Base-by-base conservation (phyloP, 2,329 filamentous ascomycete genomes). In the Tolypocladium inflatum region DNA sequence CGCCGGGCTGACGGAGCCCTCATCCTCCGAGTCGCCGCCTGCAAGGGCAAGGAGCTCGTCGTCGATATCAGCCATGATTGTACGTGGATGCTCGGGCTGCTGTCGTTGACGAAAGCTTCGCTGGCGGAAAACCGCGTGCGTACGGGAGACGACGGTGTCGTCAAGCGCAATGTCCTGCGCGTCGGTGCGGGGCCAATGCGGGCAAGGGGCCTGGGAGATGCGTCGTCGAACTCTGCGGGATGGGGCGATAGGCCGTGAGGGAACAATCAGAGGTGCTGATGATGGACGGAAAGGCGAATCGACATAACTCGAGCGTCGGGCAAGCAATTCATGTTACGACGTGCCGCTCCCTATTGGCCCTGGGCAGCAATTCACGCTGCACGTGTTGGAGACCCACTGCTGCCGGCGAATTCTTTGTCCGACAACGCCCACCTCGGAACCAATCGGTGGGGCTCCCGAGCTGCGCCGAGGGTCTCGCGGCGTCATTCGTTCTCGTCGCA, bases 31-130 rank as follows among this genome's bases (percentile, higher is more conserved):
- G 56, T 84, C 88, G 65, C 90, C 91, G 67, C 91, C 94, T 57
- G 92, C 94, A 63, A 97, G 86, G 68, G 90, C 92, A 63, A 97
- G 87, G 64, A 97, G 86, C 77, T 97, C 93, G 67, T 93, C 91
- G 71, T 97, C 93, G 64, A 97, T 83, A 70, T 93, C 90, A 58
- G 90, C 88, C 91, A 96, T 96, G 67, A 63, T 80, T 61, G 58
- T 42, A 54, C 38, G 50, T 43, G 17, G 52, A 37, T 21, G 48
- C 48, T 15, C 30, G 19, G 19, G 8, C 48, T 15, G 10, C 41
- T 21, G 19, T 21, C 11, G 30, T 21, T 15, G 48, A 37, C 30
- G 33, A 21, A 33, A 10, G 9, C 15, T 11, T 19, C 26, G 45
- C 30, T 15, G 19, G 45, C 48, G 15, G 48, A 35, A 37, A 37